A percentile compares a stretch with the other conserved stretches of the same genome.
These are phyloP conservation scores for Turritis glabra DNA, from an alignment of 345 rosid species.

Conservation along the genomic window DNA sequence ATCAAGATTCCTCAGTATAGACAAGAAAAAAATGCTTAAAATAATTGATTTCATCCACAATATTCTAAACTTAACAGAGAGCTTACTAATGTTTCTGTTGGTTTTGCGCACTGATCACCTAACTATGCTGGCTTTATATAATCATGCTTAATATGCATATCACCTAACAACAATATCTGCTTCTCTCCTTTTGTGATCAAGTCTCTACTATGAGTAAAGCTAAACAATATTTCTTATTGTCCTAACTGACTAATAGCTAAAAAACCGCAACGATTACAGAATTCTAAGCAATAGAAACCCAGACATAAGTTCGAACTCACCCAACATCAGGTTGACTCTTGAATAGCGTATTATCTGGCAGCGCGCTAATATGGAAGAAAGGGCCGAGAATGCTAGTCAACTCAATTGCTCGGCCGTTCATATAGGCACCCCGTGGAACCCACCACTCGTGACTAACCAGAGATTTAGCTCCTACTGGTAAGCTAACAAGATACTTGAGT, in stretches of 20 bases:
- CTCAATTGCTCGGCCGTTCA: conserved; percentile 93
- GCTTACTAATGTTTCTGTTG: not conserved
- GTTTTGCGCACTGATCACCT: not conserved
- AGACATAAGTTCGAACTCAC: conserved; percentile 49
- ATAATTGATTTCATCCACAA: not conserved
- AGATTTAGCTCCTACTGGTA: conserved; percentile 74
- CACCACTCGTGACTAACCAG: conserved; percentile 91
- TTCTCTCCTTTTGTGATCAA: conserved; percentile 1
- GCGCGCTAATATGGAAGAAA: conserved; percentile 90
- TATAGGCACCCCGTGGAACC: conserved; percentile 82
- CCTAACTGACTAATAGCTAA: conserved; percentile 4
- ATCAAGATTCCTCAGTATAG: not conserved
- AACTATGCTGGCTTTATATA: not conserved
- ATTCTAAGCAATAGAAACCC: not conserved
- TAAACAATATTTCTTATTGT: not conserved
- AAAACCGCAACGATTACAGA: not conserved
- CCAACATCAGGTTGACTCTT: conserved; percentile 97
- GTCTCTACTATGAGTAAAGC: not conserved
- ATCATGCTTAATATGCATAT: not conserved
- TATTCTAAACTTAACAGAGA: not conserved
- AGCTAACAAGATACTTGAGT: conserved; percentile 65
- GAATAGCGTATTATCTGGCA: conserved; percentile 79
- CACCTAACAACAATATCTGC: conserved; percentile 6
- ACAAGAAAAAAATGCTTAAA: not conserved
- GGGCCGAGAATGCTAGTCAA: conserved; percentile 98